Percentiles rank a stretch among this genome's conserved stretches.
These are phyloP conservation scores for Taxillus chinensis DNA, from an alignment of 164 flowering plant species.

Conservation along the genomic window DNA sequence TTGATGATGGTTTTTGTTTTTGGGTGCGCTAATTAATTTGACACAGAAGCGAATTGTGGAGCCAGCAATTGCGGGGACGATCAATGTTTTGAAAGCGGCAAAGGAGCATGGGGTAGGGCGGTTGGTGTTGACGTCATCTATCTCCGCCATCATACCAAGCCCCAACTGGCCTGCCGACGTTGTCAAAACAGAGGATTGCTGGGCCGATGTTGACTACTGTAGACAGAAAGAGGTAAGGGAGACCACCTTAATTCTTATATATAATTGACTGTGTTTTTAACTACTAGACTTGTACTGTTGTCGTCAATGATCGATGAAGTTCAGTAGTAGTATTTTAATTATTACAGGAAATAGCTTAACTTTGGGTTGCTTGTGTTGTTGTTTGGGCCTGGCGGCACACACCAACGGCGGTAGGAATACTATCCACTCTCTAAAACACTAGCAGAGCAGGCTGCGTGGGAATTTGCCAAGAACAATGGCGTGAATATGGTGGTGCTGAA, in stretches of 20 bases:
- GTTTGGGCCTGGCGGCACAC: constrained; percentile 17
- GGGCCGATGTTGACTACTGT: constrained; percentile 81
- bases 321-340: too few relatives aligned
- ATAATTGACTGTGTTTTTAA: neutral
- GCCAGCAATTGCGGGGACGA: constrained; percentile 78
- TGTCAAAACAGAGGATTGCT: constrained; percentile 60
- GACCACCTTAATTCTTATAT: constrained; percentile 2
- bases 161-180: constrained; percentile 69
- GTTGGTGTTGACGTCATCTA: constrained; percentile 86
- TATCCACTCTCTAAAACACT: constrained; percentile 74
- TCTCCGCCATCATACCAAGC: constrained; percentile 59
- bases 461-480: constrained; percentile 60
- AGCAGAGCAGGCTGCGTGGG: constrained; percentile 92
- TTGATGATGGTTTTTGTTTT: neutral
- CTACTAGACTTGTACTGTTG: too few relatives aligned
- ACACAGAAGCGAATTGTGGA: constrained; percentile 49
- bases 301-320: too few relatives aligned
- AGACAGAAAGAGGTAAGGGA: constrained; percentile 38
- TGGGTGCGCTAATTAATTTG: neutral
- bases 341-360: too few relatives aligned
- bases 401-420: constrained; percentile 49
- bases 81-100: constrained; percentile 63
- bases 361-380: too few relatives aligned
- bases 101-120: constrained; percentile 59
- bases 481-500: constrained; percentile 78